These are phyloP conservation scores for Trypanosomatidae sp. DNA, from an alignment of 208 protist species.

Conservation along the genomic window DNA sequence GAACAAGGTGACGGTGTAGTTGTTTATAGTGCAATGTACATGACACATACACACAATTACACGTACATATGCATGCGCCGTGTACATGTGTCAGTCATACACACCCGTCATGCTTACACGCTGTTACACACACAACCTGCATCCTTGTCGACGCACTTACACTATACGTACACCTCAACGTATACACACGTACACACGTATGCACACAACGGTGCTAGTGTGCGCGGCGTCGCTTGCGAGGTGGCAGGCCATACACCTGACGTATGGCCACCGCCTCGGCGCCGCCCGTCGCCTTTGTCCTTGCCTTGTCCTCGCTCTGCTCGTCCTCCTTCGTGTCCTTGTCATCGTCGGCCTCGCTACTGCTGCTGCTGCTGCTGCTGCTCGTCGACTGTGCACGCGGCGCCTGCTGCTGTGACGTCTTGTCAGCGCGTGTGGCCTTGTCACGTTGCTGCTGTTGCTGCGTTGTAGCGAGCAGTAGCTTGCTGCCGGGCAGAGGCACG, in stretches of 20 bases:
- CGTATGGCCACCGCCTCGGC: slow-evolving; percentile 9
- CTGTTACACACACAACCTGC: too few relatives aligned
- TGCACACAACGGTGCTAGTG: slow-evolving; percentile 3
- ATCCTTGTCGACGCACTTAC: neutral
- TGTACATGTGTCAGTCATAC: too few relatives aligned
- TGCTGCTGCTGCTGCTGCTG: neutral
- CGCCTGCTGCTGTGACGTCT: too few relatives aligned
- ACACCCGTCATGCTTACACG: too few relatives aligned
- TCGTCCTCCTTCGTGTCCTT: neutral
- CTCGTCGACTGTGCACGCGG: neutral
- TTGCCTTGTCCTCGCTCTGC: neutral
- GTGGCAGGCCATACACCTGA: slow-evolving; percentile 13
- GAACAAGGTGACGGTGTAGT: neutral
- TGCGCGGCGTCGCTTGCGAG: too few relatives aligned
- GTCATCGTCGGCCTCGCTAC: slow-evolving; percentile 2
- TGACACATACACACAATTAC: neutral
- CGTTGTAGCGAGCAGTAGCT: slow-evolving; percentile 1
- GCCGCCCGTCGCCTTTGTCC: too few relatives aligned
- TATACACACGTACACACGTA: slow-evolving; percentile 9
- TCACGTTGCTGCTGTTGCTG: slow-evolving; percentile 3
- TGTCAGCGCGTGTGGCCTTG: neutral
- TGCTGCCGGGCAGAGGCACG: slow-evolving; percentile 43
- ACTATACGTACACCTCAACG: neutral
- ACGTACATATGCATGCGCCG: neutral
- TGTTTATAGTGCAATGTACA: neutral